A percentile compares a stretch with the other conserved stretches of the same genome.
These are phyloP conservation scores for Verticillium klebahnii DNA, from an alignment of 2,329 filamentous ascomycete genomes.

Conservation along the genomic window DNA sequence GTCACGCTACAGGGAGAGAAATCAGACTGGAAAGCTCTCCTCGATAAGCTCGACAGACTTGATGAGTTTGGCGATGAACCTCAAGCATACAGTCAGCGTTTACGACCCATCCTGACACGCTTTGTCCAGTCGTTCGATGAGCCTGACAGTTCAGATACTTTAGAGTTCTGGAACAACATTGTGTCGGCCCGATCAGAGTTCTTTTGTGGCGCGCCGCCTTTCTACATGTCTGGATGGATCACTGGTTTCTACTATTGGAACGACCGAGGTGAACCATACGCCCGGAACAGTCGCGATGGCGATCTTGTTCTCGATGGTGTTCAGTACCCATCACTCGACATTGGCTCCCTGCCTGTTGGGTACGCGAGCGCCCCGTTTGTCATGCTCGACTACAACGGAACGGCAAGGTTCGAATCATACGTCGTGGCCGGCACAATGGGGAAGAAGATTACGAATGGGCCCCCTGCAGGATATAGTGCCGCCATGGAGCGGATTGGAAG, in stretches of 20 bases:
- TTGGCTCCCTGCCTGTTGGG: constrained; percentile 27
- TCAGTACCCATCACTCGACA: constrained; percentile 20
- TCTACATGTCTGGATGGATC: constrained; percentile 41
- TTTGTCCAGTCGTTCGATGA: constrained; percentile 41
- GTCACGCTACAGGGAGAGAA: constrained; percentile 34
- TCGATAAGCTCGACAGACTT: constrained; percentile 36
- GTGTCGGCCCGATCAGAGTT: constrained; percentile 27
- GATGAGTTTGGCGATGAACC: constrained; percentile 38
- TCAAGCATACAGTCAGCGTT: constrained; percentile 13
- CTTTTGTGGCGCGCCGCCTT: constrained; percentile 25
- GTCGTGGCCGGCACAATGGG: constrained; percentile 30
- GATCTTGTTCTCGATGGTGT: constrained; percentile 19
- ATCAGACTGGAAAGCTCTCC: constrained; percentile 35
- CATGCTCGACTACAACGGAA: constrained; percentile 26
- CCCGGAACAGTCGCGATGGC: constrained; percentile 1
- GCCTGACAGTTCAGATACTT: constrained; percentile 23
- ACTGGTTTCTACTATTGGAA: constrained; percentile 43
- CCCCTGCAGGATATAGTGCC: constrained; percentile 20
- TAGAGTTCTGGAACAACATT: constrained; percentile 39
- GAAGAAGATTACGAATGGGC: constrained; percentile 16
- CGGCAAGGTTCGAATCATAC: constrained; percentile 23
- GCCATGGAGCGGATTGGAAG: constrained; percentile 24
- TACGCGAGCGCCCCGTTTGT: constrained; percentile 34
- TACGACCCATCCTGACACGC: constrained; percentile 37
- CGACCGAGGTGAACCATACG: constrained; percentile 23